phyloP scores from a whole-genome alignment of 768 basidiomycete species.

The Amanita muscaria region DNA sequence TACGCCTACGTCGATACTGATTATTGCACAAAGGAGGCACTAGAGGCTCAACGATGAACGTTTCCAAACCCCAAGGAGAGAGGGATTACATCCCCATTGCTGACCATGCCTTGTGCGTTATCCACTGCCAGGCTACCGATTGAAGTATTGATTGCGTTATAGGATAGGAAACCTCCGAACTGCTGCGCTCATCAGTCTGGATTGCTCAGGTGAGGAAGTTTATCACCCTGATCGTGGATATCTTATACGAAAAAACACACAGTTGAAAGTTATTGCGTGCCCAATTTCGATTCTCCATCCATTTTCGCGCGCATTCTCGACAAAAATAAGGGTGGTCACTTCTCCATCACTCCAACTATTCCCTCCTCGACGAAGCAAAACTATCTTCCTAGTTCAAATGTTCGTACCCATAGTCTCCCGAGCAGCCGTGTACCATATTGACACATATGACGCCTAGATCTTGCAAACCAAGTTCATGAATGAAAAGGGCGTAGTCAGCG shows the following conservation, averaged over 20 bases:
- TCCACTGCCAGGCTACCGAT: neutral
- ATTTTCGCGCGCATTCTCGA: constrained; percentile 86
- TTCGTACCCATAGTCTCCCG: constrained; percentile 22
- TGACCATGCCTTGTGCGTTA: constrained; percentile 68
- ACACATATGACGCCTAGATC: constrained; percentile 36
- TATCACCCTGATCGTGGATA: neutral
- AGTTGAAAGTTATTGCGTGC: constrained; percentile 92
- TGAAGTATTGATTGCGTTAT: constrained; percentile 4
- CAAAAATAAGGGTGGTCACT: constrained; percentile 89
- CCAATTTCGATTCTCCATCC: constrained; percentile 90
- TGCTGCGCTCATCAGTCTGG: constrained; percentile 74
- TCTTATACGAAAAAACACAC: neutral
- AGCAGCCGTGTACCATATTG: neutral
- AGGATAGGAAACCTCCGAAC: constrained; percentile 83
- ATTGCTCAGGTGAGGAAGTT: constrained; percentile 58
- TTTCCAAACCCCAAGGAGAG: constrained; percentile 40
- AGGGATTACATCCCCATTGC: constrained; percentile 69
- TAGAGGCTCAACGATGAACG: constrained; percentile 38
- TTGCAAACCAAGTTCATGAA: constrained; percentile 89
- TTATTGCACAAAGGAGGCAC: neutral
- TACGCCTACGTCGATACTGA: no score
- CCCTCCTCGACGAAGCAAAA: constrained; percentile 73
- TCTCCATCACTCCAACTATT: constrained; percentile 71
- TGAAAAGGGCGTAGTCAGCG: constrained; percentile 75
- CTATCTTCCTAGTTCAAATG: constrained; percentile 77